Evolutionary conservation across 192 early-diverging fungal species (phyloP).

Genomic region (Coemansia sp.): DNA sequence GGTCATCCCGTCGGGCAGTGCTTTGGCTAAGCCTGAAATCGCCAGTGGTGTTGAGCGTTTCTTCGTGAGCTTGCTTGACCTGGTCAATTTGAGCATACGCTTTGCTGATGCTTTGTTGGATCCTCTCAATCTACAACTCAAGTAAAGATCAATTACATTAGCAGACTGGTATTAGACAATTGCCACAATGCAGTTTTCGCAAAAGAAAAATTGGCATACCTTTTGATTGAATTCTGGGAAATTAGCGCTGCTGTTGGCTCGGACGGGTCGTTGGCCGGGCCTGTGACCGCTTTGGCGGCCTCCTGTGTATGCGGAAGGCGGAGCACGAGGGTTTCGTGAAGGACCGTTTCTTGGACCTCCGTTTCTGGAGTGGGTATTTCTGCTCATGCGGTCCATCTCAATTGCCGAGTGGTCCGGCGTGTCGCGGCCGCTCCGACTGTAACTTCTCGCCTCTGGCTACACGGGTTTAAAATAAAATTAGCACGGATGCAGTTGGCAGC

Average conservation of each 20-base stretch:
- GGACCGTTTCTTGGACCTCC: neutral
- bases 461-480: neutral
- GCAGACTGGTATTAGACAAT: too few relatives aligned
- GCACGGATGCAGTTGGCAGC: neutral
- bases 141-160: too few relatives aligned
- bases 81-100: constrained; percentile 4
- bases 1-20: constrained; percentile 5
- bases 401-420: constrained; percentile 4
- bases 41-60: constrained; percentile 2
- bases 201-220: neutral
- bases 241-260: constrained; percentile 3
- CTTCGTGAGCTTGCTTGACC: constrained; percentile 8
- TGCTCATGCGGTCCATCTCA: constrained; percentile 8
- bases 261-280: neutral
- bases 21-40: constrained; percentile 4
- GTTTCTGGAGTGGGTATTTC: neutral
- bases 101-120: neutral
- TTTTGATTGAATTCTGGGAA: constrained; percentile 3
- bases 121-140: neutral
- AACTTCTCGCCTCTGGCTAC: neutral
- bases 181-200: neutral
- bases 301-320: neutral
- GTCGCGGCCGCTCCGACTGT: neutral
- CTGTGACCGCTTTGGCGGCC: constrained; percentile 1
- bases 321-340: neutral